phyloP scores from a whole-genome alignment of 768 basidiomycete genomes.

The Rhizopogon rudus region DNA sequence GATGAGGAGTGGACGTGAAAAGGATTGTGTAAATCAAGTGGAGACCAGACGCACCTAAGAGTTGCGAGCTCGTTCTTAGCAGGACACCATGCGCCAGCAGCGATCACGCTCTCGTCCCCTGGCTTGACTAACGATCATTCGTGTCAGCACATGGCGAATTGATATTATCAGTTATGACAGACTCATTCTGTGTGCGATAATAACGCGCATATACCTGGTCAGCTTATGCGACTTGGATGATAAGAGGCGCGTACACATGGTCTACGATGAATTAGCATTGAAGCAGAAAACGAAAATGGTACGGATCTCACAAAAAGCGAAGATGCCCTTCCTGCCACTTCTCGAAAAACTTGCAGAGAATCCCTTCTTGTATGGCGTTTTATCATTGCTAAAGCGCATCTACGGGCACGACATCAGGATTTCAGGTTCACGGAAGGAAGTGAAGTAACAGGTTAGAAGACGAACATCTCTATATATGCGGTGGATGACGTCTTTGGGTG shows the following conservation, averaged over 20 bases:
- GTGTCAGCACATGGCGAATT: background rate
- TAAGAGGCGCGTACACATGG: background rate
- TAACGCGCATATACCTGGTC: slow-evolving; percentile 40
- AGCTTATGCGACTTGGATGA: slow-evolving; percentile 10
- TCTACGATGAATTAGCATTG: background rate
- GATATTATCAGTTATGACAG: background rate
- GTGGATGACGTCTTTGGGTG: slow-evolving; percentile 88
- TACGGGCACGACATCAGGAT: slow-evolving; percentile 18
- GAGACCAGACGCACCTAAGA: slow-evolving; percentile 46
- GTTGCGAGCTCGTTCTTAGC: slow-evolving; percentile 73
- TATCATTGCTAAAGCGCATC: slow-evolving; percentile 90
- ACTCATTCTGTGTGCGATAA: slow-evolving; percentile 14
- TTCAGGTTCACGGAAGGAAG: background rate
- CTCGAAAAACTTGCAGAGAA: slow-evolving; percentile 85
- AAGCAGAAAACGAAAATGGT: background rate
- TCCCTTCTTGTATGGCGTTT: slow-evolving; percentile 89
- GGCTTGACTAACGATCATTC: slow-evolving; percentile 47
- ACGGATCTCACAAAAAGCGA: slow-evolving; percentile 68
- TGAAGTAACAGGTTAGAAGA: background rate
- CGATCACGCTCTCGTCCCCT: slow-evolving; percentile 65
- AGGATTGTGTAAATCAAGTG: background rate
- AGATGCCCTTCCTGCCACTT: slow-evolving; percentile 86
- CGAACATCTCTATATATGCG: slow-evolving; percentile 1
- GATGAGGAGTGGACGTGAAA: background rate
- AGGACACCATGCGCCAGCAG: slow-evolving; percentile 78